phyloP scores from a whole-genome alignment of 768 basidiomycete genomes.

The Pholiota conissans region DNA sequence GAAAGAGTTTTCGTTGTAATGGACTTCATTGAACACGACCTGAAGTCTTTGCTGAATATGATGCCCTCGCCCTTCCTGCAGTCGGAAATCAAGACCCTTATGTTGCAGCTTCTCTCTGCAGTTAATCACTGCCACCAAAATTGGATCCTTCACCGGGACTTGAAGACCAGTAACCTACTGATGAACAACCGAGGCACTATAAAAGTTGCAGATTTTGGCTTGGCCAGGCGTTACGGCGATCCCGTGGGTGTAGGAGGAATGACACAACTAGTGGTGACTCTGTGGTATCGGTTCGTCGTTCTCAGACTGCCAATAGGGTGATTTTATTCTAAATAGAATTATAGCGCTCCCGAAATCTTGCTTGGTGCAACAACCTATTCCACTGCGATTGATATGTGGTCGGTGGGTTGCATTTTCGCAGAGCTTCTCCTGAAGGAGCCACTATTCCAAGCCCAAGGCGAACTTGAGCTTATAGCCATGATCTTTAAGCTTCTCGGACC shows the following conservation, averaged over 20 bases:
- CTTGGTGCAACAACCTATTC: constrained; percentile 92
- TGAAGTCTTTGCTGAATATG: constrained; percentile 90
- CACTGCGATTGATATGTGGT: constrained; percentile 98
- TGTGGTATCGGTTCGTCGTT: constrained; percentile 88
- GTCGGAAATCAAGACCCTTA: constrained; percentile 96
- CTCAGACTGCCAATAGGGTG: background rate
- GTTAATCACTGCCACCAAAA: constrained; percentile 92
- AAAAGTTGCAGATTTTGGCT: constrained; percentile 98
- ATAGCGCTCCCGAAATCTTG: constrained; percentile 91
- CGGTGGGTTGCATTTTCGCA: constrained; percentile 97
- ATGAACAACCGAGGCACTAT: constrained; percentile 99
- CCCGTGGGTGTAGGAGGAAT: constrained; percentile 95
- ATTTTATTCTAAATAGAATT: constrained; percentile 10
- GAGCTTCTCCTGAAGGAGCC: constrained; percentile 95
- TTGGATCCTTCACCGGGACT: constrained; percentile 96
- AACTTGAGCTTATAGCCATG: constrained; percentile 89
- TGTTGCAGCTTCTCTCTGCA: constrained; percentile 91
- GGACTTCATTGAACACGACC: constrained; percentile 99
- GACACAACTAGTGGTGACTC: constrained; percentile 96
- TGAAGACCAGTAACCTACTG: constrained; percentile 96
- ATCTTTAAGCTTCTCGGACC: constrained; percentile 95
- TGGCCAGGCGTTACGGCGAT: constrained; percentile 94
- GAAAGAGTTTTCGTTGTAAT: constrained; percentile 96
- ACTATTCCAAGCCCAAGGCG: constrained; percentile 95
- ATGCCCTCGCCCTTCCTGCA: constrained; percentile 98